A percentile compares a stretch with the other conserved stretches of the same genome.
phyloP scores from a whole-genome alignment of 1,284 basidiomycete genomes.

The Trichosporon ovoides region DNA sequence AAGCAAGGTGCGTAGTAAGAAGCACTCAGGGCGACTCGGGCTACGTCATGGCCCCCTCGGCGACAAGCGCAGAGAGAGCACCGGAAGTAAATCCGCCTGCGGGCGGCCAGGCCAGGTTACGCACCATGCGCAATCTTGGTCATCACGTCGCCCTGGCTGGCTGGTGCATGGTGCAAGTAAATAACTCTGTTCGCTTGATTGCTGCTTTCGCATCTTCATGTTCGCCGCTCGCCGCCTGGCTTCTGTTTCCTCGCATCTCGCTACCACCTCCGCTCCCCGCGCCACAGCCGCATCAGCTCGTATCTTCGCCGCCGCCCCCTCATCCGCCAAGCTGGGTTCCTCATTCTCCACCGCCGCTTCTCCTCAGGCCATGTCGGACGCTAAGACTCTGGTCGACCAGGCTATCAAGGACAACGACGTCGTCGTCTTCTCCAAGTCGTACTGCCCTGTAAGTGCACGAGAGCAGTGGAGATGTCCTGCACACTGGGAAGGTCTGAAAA shows the following conservation, averaged over 20 bases:
- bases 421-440: slow-evolving; percentile 46
- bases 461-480: no score
- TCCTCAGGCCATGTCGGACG: slow-evolving; percentile 30
- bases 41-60: slow-evolving; percentile 4
- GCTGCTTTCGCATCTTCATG: slow-evolving; percentile 14
- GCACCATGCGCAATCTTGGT: background rate
- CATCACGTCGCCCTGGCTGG: background rate
- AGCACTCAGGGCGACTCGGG: background rate
- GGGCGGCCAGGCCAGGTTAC: no score
- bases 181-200: no score
- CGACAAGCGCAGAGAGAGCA: background rate
- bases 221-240: slow-evolving; percentile 28
- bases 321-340: slow-evolving; percentile 43
- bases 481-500: no score
- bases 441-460: slow-evolving; percentile 45
- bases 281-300: background rate
- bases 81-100: background rate
- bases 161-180: no score
- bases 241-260: slow-evolving; percentile 21
- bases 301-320: background rate
- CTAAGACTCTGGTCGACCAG: slow-evolving; percentile 42
- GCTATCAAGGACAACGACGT: slow-evolving; percentile 46
- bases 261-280: background rate
- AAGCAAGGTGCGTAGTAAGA: no score
- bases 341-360: slow-evolving; percentile 33